Conservation (phyloP, 2,329 filamentous ascomycete genomes). For the Penicillium sp. region DNA sequence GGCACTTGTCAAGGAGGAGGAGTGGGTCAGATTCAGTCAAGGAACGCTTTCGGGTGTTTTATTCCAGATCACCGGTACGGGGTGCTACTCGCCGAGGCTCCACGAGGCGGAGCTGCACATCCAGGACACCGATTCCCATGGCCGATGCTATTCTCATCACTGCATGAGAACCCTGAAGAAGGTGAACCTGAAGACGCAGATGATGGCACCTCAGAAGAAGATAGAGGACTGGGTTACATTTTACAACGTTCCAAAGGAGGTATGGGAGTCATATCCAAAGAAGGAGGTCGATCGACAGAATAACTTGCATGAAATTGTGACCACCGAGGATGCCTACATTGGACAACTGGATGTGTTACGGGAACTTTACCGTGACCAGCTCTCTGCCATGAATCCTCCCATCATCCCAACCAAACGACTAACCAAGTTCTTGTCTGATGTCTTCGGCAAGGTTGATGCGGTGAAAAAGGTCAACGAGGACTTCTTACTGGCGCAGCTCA, state of each 20-base stretch:
- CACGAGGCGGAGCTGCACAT: slow-evolving; percentile 69
- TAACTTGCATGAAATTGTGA: slow-evolving; percentile 90
- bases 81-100: slow-evolving; percentile 82
- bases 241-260: slow-evolving; percentile 75
- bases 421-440: slow-evolving; percentile 71
- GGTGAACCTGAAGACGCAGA: slow-evolving; percentile 74
- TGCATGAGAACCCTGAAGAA: slow-evolving; percentile 94
- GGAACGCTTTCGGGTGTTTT: slow-evolving; percentile 81
- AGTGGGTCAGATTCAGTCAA: slow-evolving; percentile 91
- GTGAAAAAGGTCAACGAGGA: slow-evolving; percentile 91
- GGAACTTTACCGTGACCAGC: slow-evolving; percentile 75
- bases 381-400: slow-evolving; percentile 66
- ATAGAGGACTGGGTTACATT: slow-evolving; percentile 84
- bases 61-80: slow-evolving; percentile 84
- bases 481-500: slow-evolving; percentile 83
- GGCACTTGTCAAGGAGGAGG: slow-evolving; percentile 80
- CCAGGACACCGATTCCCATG: slow-evolving; percentile 54
- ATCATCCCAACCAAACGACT: slow-evolving; percentile 75
- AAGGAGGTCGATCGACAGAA: slow-evolving; percentile 94
- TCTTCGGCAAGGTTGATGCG: slow-evolving; percentile 85
- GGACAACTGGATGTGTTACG: slow-evolving; percentile 80
- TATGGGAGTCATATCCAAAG: slow-evolving; percentile 64
- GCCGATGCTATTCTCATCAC: slow-evolving; percentile 87
- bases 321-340: slow-evolving; percentile 87
- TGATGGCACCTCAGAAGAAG: slow-evolving; percentile 62